Percentiles rank a stretch among this genome's conserved stretches.
Evolutionary conservation across 2,329 filamentous ascomycete species (phyloP).

Genomic region (Aspergillus unguis): DNA sequence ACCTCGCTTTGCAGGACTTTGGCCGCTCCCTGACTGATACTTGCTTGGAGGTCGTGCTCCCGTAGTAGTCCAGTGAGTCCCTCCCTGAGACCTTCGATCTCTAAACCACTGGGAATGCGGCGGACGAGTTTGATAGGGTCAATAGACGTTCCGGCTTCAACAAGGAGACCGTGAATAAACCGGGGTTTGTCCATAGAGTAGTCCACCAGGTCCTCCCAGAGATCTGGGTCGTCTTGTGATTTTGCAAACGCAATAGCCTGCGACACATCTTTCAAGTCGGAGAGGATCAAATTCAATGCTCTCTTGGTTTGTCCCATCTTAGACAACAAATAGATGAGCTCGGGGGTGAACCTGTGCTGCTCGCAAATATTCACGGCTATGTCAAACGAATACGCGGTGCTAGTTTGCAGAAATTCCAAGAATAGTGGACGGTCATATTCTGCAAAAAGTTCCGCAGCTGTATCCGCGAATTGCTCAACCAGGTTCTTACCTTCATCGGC

Average conservation of each 20-base stretch:
- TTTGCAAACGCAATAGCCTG: slow-evolving; percentile 95
- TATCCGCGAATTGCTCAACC: slow-evolving; percentile 82
- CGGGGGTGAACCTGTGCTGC: slow-evolving; percentile 73
- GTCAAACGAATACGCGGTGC: slow-evolving; percentile 85
- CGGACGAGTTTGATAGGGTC: slow-evolving; percentile 87
- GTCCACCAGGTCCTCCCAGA: slow-evolving; percentile 91
- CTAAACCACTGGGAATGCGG: slow-evolving; percentile 86
- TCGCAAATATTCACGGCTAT: slow-evolving; percentile 72
- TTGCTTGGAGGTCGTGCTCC: slow-evolving; percentile 92
- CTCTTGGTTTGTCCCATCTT: slow-evolving; percentile 93
- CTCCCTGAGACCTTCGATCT: slow-evolving; percentile 85
- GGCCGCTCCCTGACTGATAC: slow-evolving; percentile 86
- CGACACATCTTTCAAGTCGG: slow-evolving; percentile 83
- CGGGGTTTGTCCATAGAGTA: slow-evolving; percentile 97
- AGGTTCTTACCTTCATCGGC: slow-evolving; percentile 61
- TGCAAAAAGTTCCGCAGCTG: slow-evolving; percentile 82
- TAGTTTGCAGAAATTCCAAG: slow-evolving; percentile 81
- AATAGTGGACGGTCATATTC: slow-evolving; percentile 74
- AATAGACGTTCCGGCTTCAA: slow-evolving; percentile 91
- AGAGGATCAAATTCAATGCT: slow-evolving; percentile 88
- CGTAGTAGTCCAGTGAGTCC: slow-evolving; percentile 87
- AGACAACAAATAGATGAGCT: slow-evolving; percentile 92
- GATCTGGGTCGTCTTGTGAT: slow-evolving; percentile 82
- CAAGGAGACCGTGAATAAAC: slow-evolving; percentile 87
- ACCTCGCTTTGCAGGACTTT: slow-evolving; percentile 85